Conservation (phyloP, 2,329 filamentous ascomycete species). For the Penicillium sclerotiorum region DNA sequence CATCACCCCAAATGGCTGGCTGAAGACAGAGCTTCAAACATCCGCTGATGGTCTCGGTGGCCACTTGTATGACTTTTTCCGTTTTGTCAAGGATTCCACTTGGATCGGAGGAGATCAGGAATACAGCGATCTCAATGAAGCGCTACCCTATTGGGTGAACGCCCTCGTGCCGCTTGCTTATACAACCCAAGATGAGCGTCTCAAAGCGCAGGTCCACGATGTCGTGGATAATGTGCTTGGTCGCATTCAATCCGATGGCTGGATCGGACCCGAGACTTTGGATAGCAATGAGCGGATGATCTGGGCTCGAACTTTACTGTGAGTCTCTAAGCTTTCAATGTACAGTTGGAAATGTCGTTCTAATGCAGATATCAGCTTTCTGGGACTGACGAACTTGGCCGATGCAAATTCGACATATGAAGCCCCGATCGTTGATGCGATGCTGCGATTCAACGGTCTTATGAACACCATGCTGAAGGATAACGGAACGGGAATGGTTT, state of each 20-base stretch:
- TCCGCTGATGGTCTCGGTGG: conserved; percentile 57
- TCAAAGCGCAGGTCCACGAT: conserved; percentile 54
- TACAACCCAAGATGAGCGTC: conserved; percentile 48
- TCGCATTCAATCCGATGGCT: conserved; percentile 57
- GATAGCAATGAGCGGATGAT: conserved; percentile 49
- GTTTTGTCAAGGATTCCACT: conserved; percentile 53
- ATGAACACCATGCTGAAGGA: conserved; percentile 59
- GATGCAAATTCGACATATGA: conserved; percentile 52
- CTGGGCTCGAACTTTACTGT: conserved; percentile 54
- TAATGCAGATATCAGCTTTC: conserved; percentile 38
- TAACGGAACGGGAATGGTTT: conserved; percentile 55
- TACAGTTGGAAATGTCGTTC: not conserved
- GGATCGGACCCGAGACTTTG: conserved; percentile 57
- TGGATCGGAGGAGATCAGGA: conserved; percentile 58
- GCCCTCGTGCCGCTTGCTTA: conserved; percentile 61
- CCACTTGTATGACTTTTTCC: conserved; percentile 59
- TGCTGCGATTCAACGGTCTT: conserved; percentile 55
- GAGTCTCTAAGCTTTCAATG: not conserved
- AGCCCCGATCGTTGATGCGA: conserved; percentile 50
- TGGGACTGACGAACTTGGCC: conserved; percentile 52
- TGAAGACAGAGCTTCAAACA: conserved; percentile 53
- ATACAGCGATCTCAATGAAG: conserved; percentile 59
- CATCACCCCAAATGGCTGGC: conserved; percentile 56
- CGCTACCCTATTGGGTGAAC: conserved; percentile 63
- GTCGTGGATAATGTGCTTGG: conserved; percentile 53